Conservation (phyloP, 2,329 filamentous ascomycete species). For the Cordyceps cateniannulata region DNA sequence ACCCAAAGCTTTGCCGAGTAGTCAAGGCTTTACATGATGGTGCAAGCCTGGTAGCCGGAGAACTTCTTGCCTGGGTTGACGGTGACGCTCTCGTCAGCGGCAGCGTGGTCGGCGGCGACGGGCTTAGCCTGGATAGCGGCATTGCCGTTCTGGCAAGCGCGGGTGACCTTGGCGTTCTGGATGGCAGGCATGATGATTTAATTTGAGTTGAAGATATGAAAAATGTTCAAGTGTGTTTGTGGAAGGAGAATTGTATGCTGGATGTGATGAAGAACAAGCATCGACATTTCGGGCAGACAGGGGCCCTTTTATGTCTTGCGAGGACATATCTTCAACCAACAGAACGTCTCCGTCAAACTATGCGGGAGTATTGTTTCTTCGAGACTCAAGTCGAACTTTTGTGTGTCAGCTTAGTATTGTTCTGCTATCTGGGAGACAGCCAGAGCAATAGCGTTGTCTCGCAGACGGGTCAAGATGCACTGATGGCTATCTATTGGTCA, state of each 20-base stretch:
- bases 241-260: background rate
- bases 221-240: background rate
- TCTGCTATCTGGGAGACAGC: conserved; percentile 11
- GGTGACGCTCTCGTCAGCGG: background rate
- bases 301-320: background rate
- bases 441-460: conserved; percentile 13
- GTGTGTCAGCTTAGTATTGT: conserved; percentile 22
- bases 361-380: conserved; percentile 16
- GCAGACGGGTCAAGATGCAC: background rate
- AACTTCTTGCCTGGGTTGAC: background rate
- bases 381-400: background rate
- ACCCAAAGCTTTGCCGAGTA: background rate
- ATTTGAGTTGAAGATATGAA: background rate
- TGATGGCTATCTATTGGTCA: background rate
- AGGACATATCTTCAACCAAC: background rate
- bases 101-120: background rate
- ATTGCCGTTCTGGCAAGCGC: background rate
- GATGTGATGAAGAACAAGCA: background rate
- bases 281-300: background rate
- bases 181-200: background rate
- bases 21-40: background rate
- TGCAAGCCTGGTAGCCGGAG: conserved; percentile 3
- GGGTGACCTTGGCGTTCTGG: background rate
- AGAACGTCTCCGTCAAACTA: conserved; percentile 18
- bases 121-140: background rate